A percentile compares a stretch with the other conserved stretches of the same genome.
phyloP scores from a whole-genome alignment of 768 basidiomycete genomes.

The Boletus rubescentipes region DNA sequence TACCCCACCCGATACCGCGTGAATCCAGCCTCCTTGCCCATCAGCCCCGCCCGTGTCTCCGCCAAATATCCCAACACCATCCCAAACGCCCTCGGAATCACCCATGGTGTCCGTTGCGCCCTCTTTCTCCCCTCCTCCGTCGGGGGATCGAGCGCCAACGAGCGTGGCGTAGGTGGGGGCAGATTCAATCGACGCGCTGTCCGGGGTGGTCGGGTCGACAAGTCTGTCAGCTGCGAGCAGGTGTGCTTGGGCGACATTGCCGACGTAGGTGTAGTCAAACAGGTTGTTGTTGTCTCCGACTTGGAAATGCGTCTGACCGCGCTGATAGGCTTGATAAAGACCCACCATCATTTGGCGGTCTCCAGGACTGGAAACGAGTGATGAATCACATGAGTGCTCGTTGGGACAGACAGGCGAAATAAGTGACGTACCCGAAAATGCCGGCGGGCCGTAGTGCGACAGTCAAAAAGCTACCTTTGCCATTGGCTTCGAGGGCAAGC shows the following conservation, averaged over 20 bases:
- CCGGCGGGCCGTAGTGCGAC: slow-evolving; percentile 91
- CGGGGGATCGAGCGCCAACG: slow-evolving; percentile 52
- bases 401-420: neutral
- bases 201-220: slow-evolving; percentile 42
- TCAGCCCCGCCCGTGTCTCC: slow-evolving; percentile 72
- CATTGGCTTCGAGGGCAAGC: slow-evolving; percentile 83
- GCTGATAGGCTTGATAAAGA: slow-evolving; percentile 75
- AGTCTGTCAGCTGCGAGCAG: slow-evolving; percentile 92
- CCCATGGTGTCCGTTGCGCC: slow-evolving; percentile 36
- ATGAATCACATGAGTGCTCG: slow-evolving; percentile 7
- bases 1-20: slow-evolving; percentile 83
- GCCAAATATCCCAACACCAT: slow-evolving; percentile 66
- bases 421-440: slow-evolving; percentile 80
- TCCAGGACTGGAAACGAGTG: slow-evolving; percentile 62
- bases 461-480: slow-evolving; percentile 78
- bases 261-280: slow-evolving; percentile 96
- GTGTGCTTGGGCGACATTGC: slow-evolving; percentile 92
- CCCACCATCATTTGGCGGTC: slow-evolving; percentile 85
- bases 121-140: slow-evolving; percentile 44
- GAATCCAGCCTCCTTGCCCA: slow-evolving; percentile 80
- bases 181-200: slow-evolving; percentile 14
- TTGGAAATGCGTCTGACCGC: slow-evolving; percentile 87
- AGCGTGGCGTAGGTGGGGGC: slow-evolving; percentile 35
- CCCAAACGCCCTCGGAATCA: slow-evolving; percentile 64
- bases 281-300: slow-evolving; percentile 92